These are phyloP conservation scores for Aspergillus affinis DNA, from an alignment of 495 filamentous ascomycete species.

Conservation along the genomic window DNA sequence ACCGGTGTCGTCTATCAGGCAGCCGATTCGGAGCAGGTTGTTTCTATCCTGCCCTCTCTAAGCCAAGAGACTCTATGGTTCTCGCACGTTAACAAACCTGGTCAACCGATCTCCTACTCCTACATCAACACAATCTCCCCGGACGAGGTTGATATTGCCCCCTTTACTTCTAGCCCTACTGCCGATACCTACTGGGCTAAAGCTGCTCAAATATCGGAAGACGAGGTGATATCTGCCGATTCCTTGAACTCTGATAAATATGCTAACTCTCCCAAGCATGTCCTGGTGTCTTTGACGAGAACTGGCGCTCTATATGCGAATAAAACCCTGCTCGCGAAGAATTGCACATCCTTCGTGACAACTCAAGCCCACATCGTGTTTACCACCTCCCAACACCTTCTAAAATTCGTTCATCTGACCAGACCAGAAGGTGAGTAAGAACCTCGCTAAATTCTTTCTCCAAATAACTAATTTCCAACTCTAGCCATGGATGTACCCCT, in stretches of 20 bases:
- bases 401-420: constrained; percentile 89
- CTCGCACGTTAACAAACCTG: constrained; percentile 31
- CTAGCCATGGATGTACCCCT: constrained; percentile 74
- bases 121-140: constrained; percentile 20
- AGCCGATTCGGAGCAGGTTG: constrained; percentile 36
- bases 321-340: constrained; percentile 67
- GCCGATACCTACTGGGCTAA: constrained; percentile 44
- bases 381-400: constrained; percentile 84
- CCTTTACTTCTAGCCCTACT: constrained; percentile 35
- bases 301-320: constrained; percentile 80
- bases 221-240: constrained; percentile 31
- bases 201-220: constrained; percentile 37
- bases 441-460: neutral
- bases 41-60: constrained; percentile 40
- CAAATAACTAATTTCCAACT: constrained; percentile 11
- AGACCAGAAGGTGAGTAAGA: constrained; percentile 57
- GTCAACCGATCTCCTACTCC: constrained; percentile 33
- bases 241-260: neutral
- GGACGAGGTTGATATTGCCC: constrained; percentile 19
- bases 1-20: constrained; percentile 34
- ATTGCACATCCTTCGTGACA: constrained; percentile 86
- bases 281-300: constrained; percentile 57
- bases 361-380: constrained; percentile 84
- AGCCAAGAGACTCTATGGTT: constrained; percentile 44
- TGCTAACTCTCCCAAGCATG: constrained; percentile 30